Evolutionary conservation across 148 eudicot genomes (phyloP), one percentile per base, ranked within the genome.

Genomic region (Cornus kousa): DNA sequence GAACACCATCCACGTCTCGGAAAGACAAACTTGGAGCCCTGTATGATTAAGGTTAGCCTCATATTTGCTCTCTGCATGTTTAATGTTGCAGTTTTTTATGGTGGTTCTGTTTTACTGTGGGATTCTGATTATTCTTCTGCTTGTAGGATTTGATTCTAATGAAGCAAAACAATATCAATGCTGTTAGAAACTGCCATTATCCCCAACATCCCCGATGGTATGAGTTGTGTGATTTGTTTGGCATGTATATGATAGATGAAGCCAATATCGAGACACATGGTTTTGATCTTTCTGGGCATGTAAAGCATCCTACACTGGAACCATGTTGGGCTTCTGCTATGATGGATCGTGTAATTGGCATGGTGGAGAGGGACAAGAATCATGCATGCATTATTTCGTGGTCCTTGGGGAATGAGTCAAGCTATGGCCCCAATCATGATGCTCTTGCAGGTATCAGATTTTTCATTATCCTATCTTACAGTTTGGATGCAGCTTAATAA

Each of bases 191-290:
- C 89, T 89, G 97, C 87, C 99, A 95, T 85, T 95, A 95, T 82
- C 99, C 99, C 72, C 93, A 95, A 80, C 97, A 95, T 85, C 87
- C 91, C 57, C 89, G 99, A 62, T 95, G 99, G 99, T 95, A 95
- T 68, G 99, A 95, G 90, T 86, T 95, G 67, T 95, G 99, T 82
- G 94, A 92, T 87, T 83, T 95, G 79, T 95, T 93, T 85, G 99
- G 99, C 78, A 90, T 95, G 97, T 95, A 95, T 86, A 93, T 95
- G 99, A 89, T 95, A 64, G 99, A 95, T 80, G 99, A 95, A 87
- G 99, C 99, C 74, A 95, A 95, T 83, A 95, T 95, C 71, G 99
- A 95, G 88, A 95, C 99, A 60, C 99, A 95, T 80, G 99, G 99
- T 76, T 95, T 95, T 87, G 88, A 90, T 86, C 87, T 86, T 81